Conservation (phyloP, 208 protist genomes). For the Paratrypanosoma confusum region DNA sequence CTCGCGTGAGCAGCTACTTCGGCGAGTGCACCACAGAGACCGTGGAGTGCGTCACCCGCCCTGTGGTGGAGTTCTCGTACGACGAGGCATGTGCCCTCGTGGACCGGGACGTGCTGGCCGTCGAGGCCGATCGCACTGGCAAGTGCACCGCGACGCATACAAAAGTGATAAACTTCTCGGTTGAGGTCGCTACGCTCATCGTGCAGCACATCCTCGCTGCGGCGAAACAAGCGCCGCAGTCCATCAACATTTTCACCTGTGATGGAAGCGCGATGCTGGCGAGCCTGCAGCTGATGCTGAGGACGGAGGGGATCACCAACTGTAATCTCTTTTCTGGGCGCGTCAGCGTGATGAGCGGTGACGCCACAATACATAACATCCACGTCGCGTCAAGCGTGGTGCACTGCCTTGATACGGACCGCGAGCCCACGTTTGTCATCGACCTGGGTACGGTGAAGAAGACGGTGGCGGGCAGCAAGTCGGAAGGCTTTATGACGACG, state of each 20-base stretch:
- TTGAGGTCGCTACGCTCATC: constrained; percentile 33
- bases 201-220: constrained; percentile 24
- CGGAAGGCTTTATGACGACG: constrained; percentile 62
- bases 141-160: constrained; percentile 47
- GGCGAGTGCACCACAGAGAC: too few species aligned
- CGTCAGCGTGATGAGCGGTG: constrained; percentile 18
- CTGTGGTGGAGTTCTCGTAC: constrained; percentile 51
- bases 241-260: constrained; percentile 63
- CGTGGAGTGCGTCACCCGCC: too few species aligned
- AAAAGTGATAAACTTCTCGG: constrained; percentile 46
- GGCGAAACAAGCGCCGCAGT: constrained; percentile 18
- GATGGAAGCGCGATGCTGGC: constrained; percentile 45
- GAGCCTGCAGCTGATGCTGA: constrained; percentile 31
- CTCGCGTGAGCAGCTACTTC: too few species aligned
- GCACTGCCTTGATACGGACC: constrained; percentile 24
- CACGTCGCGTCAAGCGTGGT: constrained; percentile 33
- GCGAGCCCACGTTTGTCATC: constrained; percentile 56
- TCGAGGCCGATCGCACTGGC: constrained; percentile 39
- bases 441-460: constrained; percentile 68
- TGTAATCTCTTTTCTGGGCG: constrained; percentile 44
- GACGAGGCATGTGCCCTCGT: constrained; percentile 65
- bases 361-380: constrained; percentile 36
- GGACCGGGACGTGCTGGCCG: constrained; percentile 57
- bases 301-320: constrained; percentile 26
- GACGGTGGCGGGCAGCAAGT: constrained; percentile 32